Conservation (phyloP, 805 yeast genomes). For the Kodamaea leandrae region DNA sequence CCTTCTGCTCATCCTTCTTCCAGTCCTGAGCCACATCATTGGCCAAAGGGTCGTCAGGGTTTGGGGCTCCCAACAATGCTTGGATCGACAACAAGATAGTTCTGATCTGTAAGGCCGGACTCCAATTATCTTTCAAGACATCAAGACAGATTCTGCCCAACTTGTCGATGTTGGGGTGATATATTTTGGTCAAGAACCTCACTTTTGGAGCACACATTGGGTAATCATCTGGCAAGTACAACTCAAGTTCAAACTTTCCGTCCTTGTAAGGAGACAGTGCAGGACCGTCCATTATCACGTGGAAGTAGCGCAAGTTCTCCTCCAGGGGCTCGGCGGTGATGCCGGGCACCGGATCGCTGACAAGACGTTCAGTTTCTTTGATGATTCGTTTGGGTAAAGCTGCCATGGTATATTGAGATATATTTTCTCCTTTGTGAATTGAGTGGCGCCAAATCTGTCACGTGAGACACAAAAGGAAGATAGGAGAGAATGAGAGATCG, state of each 20-base stretch:
- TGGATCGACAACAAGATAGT: slow-evolving; percentile 89
- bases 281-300: slow-evolving; percentile 92
- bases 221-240: slow-evolving; percentile 92
- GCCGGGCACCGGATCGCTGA: slow-evolving; percentile 95
- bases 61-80: slow-evolving; percentile 92
- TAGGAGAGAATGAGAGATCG: neutral
- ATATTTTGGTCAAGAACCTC: slow-evolving; percentile 87
- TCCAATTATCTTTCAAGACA: slow-evolving; percentile 94
- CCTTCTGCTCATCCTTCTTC: slow-evolving; percentile 80
- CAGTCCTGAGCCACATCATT: slow-evolving; percentile 97
- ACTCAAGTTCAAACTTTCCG: slow-evolving; percentile 77
- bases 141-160: slow-evolving; percentile 94
- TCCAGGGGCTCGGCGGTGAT: slow-evolving; percentile 92
- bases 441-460: neutral
- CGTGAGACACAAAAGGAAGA: slow-evolving; percentile 1
- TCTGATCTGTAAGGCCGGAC: slow-evolving; percentile 94
- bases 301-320: slow-evolving; percentile 88
- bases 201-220: slow-evolving; percentile 98
- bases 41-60: slow-evolving; percentile 97
- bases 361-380: slow-evolving; percentile 91
- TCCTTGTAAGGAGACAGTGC: slow-evolving; percentile 83
- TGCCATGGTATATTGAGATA: slow-evolving; percentile 36
- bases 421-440: neutral
- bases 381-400: slow-evolving; percentile 87
- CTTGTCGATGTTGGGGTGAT: slow-evolving; percentile 95